These are phyloP conservation scores for Magnusiomyces suaveolens DNA, from an alignment of 1,139 yeast genomes.

Conservation along the genomic window DNA sequence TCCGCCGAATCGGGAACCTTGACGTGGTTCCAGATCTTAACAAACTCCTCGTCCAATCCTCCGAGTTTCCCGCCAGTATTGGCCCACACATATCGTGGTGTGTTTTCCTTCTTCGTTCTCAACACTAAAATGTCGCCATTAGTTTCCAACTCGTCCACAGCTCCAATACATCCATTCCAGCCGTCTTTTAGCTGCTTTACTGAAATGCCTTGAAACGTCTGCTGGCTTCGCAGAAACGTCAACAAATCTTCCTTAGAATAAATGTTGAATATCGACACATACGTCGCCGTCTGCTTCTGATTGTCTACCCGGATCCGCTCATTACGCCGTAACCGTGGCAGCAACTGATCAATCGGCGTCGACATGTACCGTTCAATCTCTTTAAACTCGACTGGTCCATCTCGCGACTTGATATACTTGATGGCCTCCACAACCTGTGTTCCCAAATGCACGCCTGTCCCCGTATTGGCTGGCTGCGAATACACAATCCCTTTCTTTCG, in stretches of 20 bases:
- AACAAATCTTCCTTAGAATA: constrained; percentile 70
- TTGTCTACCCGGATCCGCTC: constrained; percentile 47
- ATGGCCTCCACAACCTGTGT: constrained; percentile 82
- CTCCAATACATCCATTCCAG: constrained; percentile 84
- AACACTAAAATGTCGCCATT: constrained; percentile 70
- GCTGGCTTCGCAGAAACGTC: constrained; percentile 64
- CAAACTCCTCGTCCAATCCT: constrained; percentile 72
- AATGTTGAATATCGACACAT: constrained; percentile 81
- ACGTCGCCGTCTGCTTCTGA: constrained; percentile 58
- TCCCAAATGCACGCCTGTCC: constrained; percentile 55
- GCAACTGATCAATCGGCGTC: constrained; percentile 35
- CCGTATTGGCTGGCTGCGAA: constrained; percentile 32
- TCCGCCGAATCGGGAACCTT: constrained; percentile 75
- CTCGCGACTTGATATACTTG: constrained; percentile 65
- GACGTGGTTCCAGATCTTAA: constrained; percentile 66
- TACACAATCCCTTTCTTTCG: constrained; percentile 23
- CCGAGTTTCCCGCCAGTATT: constrained; percentile 69
- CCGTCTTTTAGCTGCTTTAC: constrained; percentile 92
- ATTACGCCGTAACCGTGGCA: constrained; percentile 63
- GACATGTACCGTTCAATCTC: constrained; percentile 53
- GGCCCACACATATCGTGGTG: constrained; percentile 88
- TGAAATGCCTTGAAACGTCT: constrained; percentile 77
- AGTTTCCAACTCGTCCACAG: constrained; percentile 66
- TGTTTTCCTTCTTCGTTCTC: constrained; percentile 83
- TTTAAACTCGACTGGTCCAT: constrained; percentile 54